A percentile compares a stretch with the other conserved stretches of the same genome.
Evolutionary conservation across 805 yeast species (phyloP).

Genomic region (Starmerella riodocensis): DNA sequence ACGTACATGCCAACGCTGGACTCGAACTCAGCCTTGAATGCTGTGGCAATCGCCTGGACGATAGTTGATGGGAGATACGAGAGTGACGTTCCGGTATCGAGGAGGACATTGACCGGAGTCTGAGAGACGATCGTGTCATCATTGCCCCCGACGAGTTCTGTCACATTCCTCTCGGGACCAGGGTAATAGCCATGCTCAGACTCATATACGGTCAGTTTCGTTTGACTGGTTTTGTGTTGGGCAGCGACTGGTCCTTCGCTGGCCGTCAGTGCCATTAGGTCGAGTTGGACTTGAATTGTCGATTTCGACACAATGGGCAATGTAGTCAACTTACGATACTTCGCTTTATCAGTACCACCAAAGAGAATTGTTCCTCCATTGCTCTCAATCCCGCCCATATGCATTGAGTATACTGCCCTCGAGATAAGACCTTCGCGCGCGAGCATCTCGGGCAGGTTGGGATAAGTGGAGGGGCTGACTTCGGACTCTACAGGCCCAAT

Average conservation of each 20-base stretch:
- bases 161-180: not conserved
- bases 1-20: slow-evolving; percentile 31
- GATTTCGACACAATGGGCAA: slow-evolving; percentile 30
- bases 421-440: slow-evolving; percentile 44
- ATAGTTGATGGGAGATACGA: slow-evolving; percentile 35
- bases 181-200: slow-evolving; percentile 3
- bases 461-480: slow-evolving; percentile 28
- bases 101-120: slow-evolving; percentile 28
- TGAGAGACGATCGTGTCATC: slow-evolving; percentile 15
- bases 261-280: slow-evolving; percentile 15
- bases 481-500: slow-evolving; percentile 22
- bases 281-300: slow-evolving; percentile 20
- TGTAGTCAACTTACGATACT: slow-evolving; percentile 40
- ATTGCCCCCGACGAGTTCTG: not conserved
- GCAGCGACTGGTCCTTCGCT: slow-evolving; percentile 8
- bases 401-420: slow-evolving; percentile 49
- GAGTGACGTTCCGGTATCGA: slow-evolving; percentile 48
- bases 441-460: slow-evolving; percentile 49
- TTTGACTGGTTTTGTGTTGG: not conserved
- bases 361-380: slow-evolving; percentile 45
- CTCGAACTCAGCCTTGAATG: slow-evolving; percentile 33
- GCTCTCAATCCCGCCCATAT: slow-evolving; percentile 33
- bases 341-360: slow-evolving; percentile 59
- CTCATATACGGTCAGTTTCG: no score
- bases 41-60: slow-evolving; percentile 26